Conservation (phyloP, 2,329 filamentous ascomycete genomes). For the Scortechinia acanthostroma region DNA sequence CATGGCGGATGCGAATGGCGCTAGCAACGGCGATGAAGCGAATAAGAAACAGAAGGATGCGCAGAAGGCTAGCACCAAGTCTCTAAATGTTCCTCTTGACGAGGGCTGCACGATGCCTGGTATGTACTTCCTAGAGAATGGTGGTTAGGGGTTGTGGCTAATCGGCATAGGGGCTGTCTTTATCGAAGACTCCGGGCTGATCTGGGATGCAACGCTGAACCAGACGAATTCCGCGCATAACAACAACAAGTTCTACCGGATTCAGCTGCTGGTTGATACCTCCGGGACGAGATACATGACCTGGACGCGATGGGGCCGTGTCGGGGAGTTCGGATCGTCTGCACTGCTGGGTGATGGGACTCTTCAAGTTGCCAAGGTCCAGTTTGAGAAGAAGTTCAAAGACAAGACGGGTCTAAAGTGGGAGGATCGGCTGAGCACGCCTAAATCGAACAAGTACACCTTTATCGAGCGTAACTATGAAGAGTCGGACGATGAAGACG, state of each 20-base stretch:
- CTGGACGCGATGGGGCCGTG: slow-evolving; percentile 78
- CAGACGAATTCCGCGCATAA: neutral
- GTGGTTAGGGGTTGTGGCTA: no score
- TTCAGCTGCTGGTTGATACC: neutral
- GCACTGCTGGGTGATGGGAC: neutral
- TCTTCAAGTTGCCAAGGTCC: neutral
- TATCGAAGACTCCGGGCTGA: neutral
- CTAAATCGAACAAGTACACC: neutral
- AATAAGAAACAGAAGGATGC: neutral
- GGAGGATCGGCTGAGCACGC: neutral
- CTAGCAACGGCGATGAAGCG: neutral
- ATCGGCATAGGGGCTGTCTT: neutral
- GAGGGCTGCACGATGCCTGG: neutral
- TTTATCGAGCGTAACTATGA: slow-evolving; percentile 53
- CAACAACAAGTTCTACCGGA: neutral
- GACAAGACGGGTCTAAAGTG: neutral
- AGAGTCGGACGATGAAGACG: slow-evolving; percentile 51
- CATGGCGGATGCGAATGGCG: neutral
- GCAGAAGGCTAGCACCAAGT: neutral
- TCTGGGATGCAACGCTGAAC: neutral
- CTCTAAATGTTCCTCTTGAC: neutral
- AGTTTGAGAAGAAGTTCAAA: neutral
- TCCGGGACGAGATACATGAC: slow-evolving; percentile 27
- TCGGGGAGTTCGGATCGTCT: slow-evolving; percentile 44
- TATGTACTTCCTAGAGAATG: no score